These are phyloP conservation scores for Mortierella sp. DNA, from an alignment of 371 early-diverging fungal species.

Conservation along the genomic window DNA sequence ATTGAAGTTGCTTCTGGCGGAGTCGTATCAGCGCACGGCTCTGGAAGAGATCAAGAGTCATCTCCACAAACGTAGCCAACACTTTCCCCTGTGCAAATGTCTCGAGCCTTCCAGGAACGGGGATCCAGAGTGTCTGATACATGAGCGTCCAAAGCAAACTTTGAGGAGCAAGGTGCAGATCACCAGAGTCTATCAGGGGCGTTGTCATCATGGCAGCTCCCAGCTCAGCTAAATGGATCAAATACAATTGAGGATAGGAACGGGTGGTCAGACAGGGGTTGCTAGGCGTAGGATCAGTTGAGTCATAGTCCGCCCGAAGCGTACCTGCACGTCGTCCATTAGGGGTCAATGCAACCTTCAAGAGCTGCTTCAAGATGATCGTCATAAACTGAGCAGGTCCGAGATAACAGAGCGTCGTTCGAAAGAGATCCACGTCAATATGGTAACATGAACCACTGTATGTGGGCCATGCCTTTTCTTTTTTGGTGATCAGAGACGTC, in stretches of 20 bases:
- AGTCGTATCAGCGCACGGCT: slow-evolving; percentile 21
- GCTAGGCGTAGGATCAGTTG: too few relatives aligned
- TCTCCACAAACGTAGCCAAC: slow-evolving; percentile 42
- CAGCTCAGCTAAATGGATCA: slow-evolving; percentile 38
- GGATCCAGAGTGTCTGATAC: slow-evolving; percentile 45
- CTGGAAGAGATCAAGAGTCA: slow-evolving; percentile 46
- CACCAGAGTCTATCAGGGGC: slow-evolving; percentile 30
- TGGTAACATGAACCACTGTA: slow-evolving; percentile 43
- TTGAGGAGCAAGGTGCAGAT: slow-evolving; percentile 40
- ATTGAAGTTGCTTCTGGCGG: slow-evolving; percentile 13
- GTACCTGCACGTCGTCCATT: slow-evolving; percentile 52
- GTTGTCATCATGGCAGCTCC: slow-evolving; percentile 53
- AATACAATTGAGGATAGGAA: too few relatives aligned
- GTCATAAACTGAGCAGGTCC: slow-evolving; percentile 46
- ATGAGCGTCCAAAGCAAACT: slow-evolving; percentile 49
- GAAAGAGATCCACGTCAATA: slow-evolving; percentile 46
- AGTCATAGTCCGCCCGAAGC: too few relatives aligned
- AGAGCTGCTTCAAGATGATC: slow-evolving; percentile 32
- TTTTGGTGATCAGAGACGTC: slow-evolving; percentile 23
- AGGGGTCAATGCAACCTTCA: slow-evolving; percentile 31
- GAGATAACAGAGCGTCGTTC: slow-evolving; percentile 28
- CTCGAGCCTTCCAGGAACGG: slow-evolving; percentile 43
- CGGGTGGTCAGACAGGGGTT: too few relatives aligned
- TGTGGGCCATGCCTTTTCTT: slow-evolving; percentile 42
- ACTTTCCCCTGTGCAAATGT: slow-evolving; percentile 41